Base-by-base conservation (phyloP, 495 filamentous ascomycete species). In the Haplographium delicatum region DNA sequence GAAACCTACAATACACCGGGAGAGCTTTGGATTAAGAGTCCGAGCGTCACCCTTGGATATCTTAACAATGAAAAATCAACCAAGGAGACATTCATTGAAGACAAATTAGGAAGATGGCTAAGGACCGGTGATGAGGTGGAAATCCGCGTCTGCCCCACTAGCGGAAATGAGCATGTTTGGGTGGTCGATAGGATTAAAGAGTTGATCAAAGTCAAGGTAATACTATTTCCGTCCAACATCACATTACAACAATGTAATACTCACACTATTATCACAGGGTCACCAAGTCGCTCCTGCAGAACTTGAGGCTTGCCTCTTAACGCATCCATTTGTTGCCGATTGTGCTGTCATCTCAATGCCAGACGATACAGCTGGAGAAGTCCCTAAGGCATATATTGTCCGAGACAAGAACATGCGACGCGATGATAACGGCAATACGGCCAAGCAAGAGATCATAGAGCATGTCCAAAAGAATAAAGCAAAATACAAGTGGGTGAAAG, bases 231-330 rank as follows among this genome's bases (percentile, higher is more conserved):
- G 8, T 40, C 37, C 6, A 6, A n/a, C 11, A n/a, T 6, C 11
- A 8, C 37, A 40, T 40, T 7, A n/a, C 6, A 40, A 40, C 8
- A 6, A 8, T n/a, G 6, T n/a, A 7, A 8, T 8, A n/a, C n/a
- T n/a, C n/a, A n/a, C n/a, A n/a, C n/a, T n/a, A 16, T n/a, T 27
- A 20, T 25, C 27, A 15, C 20, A 86, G 69, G 89, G 85, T 18
- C 80, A 84, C 57, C 89, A 95, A 62, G 88, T 95, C 18, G 88
- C 89, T 3, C 89, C 89, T 0, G 88, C 89, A 0, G 89, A 95
- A 67, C 70, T 95, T 1, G 89, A 95, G 64, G 83, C 79, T 9
- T 57, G 89, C 2, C 70, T 95, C 16, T 65, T 95, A 11, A 80
- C 86, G 20, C 81, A 87, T 49, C 77, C 78, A 2, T 73, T 74